phyloP scores from a whole-genome alignment of 2,329 filamentous ascomycete species.

The Colletotrichum chrysophilum region DNA sequence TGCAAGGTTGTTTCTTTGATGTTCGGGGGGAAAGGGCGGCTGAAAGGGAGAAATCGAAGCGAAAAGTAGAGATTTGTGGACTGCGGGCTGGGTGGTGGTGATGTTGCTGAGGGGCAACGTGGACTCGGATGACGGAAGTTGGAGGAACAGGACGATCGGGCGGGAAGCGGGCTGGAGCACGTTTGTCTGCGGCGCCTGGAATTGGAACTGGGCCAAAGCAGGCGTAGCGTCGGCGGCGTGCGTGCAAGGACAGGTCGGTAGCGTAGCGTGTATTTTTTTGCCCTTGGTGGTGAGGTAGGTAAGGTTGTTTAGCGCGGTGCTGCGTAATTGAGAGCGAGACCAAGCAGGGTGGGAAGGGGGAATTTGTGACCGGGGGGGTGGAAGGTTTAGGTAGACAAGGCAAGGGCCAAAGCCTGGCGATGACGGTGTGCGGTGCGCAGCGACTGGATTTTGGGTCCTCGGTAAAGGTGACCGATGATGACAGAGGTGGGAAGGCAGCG shows the following conservation, averaged over 20 bases:
- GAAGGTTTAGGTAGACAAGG: constrained; percentile 7
- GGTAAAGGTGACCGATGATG: constrained; percentile 9
- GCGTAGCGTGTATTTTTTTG: neutral
- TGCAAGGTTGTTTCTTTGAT: constrained; percentile 6
- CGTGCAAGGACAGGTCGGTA: neutral
- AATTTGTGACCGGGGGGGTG: neutral
- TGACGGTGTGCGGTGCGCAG: constrained; percentile 8
- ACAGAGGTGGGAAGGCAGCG: constrained; percentile 4
- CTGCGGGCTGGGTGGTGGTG: constrained; percentile 4
- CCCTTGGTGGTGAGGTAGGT: neutral
- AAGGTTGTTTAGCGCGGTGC: neutral
- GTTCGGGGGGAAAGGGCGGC: neutral
- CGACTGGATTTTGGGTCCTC: neutral
- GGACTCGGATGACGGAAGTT: constrained; percentile 21
- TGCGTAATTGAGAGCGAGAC: neutral
- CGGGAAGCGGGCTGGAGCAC: constrained; percentile 8
- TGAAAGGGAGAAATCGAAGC: constrained; percentile 14
- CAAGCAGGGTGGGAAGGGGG: constrained; percentile 6
- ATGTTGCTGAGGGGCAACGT: constrained; percentile 18
- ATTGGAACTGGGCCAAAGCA: neutral
- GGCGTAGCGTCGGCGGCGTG: neutral
- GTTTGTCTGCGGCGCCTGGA: neutral
- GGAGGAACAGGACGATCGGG: constrained; percentile 16
- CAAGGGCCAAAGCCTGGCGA: constrained; percentile 4
- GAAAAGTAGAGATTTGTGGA: constrained; percentile 15